Percentiles rank a stretch among this genome's conserved stretches.
phyloP scores from a whole-genome alignment of 257 asterid genomes.

The Fraxinus anomala region DNA sequence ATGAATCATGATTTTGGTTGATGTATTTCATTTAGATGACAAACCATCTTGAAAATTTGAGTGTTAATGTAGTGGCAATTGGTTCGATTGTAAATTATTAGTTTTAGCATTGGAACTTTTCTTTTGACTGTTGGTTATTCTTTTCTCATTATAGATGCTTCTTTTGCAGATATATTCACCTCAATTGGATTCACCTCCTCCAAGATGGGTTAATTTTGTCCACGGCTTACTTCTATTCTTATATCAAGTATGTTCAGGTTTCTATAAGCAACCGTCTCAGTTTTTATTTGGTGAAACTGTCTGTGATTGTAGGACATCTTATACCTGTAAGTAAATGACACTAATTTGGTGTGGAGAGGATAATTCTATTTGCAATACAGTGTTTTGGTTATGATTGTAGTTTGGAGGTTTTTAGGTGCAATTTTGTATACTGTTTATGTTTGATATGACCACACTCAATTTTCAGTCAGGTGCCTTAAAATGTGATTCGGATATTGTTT shows the following conservation, averaged over 20 bases:
- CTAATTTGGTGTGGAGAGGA: background rate
- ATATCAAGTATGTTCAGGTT: slow-evolving; percentile 65
- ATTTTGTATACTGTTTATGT: background rate
- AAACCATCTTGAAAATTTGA: background rate
- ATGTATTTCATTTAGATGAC: background rate
- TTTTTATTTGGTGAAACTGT: slow-evolving; percentile 11
- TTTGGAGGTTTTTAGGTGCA: background rate
- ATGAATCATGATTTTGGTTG: background rate
- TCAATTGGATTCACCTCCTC: slow-evolving; percentile 85
- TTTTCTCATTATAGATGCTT: slow-evolving; percentile 25
- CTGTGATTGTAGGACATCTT: slow-evolving; percentile 9
- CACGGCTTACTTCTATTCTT: slow-evolving; percentile 89
- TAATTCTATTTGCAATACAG: background rate
- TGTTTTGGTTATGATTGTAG: background rate
- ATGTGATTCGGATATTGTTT: background rate
- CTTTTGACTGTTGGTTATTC: slow-evolving; percentile 8
- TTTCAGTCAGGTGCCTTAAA: background rate
- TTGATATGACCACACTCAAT: background rate
- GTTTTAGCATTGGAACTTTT: slow-evolving; percentile 8
- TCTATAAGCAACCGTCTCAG: slow-evolving; percentile 1
- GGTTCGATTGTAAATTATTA: background rate
- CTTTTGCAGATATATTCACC: slow-evolving; percentile 81
- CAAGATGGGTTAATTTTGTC: slow-evolving; percentile 93
- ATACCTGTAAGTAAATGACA: background rate
- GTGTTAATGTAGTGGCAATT: background rate